Evolutionary conservation across 306 rosid species (phyloP).

Genomic region (Mimosa pudica): DNA sequence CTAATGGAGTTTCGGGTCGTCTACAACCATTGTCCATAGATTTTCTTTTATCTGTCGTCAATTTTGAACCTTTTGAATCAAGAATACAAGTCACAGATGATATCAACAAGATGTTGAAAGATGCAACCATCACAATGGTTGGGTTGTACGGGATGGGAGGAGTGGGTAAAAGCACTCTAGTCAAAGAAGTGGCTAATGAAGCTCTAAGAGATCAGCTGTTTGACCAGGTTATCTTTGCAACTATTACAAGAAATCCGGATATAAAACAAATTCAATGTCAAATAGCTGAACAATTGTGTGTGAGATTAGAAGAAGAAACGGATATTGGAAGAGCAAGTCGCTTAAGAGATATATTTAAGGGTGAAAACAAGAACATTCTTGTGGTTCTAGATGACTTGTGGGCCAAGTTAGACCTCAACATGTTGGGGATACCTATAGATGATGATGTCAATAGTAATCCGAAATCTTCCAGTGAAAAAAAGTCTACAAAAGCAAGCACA

Average conservation of each 20-base stretch:
- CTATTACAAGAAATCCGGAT: background rate
- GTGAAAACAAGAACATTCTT: background rate
- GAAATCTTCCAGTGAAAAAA: too few relatives aligned
- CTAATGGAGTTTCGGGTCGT: conserved; percentile 2
- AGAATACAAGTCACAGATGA: background rate
- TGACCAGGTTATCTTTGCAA: background rate
- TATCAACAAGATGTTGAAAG: background rate
- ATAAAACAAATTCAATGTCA: background rate
- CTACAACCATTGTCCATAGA: conserved; percentile 17
- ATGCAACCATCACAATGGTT: background rate
- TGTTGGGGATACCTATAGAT: conserved; percentile 4
- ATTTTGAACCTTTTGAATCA: conserved; percentile 9
- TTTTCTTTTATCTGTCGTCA: background rate
- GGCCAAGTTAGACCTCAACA: conserved; percentile 6
- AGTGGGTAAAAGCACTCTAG: background rate
- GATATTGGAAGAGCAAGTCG: conserved; percentile 8
- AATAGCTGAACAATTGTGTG: conserved; percentile 12
- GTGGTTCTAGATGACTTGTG: conserved; percentile 26
- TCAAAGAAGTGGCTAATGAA: background rate
- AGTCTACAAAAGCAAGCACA: background rate
- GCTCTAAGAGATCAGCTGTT: background rate
- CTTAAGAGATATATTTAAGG: background rate
- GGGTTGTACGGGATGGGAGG: background rate
- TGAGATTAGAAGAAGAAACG: background rate
- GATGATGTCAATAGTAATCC: background rate